Percentiles rank a stretch among this genome's conserved stretches.
Conservation (phyloP, 306 rosid species). For the Sesbania bispinosa region DNA sequence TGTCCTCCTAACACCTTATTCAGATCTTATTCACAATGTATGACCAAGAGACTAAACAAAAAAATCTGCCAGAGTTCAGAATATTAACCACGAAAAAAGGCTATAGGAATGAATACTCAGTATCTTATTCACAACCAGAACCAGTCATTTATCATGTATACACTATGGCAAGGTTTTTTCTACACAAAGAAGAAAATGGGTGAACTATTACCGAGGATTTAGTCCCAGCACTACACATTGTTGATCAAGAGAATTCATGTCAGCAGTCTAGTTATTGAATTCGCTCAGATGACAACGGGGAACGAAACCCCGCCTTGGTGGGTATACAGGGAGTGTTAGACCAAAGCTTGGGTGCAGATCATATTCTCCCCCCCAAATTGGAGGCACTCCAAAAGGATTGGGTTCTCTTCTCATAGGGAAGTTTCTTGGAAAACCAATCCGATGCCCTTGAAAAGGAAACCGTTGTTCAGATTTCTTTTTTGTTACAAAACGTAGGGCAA, state of each 20-base stretch:
- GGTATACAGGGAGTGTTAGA: not conserved
- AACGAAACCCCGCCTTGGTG: constrained; percentile 13
- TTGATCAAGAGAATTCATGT: not conserved
- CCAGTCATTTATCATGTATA: not conserved
- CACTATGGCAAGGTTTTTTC: not conserved
- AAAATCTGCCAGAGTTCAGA: not conserved
- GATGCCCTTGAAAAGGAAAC: not conserved
- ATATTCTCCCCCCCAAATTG: constrained; percentile 41
- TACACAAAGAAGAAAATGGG: not conserved
- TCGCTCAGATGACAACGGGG: constrained; percentile 29
- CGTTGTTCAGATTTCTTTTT: constrained; percentile 19
- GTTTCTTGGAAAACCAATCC: not conserved
- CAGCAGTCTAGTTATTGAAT: constrained; percentile 1
- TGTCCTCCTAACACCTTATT: not conserved
- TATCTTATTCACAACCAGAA: constrained; percentile 18
- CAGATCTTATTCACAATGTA: not conserved
- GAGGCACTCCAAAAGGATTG: constrained; percentile 26
- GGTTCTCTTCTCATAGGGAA: constrained; percentile 15
- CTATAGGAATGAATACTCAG: no score
- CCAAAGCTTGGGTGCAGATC: constrained; percentile 36
- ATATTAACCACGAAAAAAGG: no score
- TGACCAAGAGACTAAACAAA: not conserved
- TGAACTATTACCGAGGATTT: not conserved
- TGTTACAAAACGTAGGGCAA: constrained; percentile 36
- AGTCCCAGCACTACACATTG: not conserved